phyloP scores from a whole-genome alignment of 2,329 filamentous ascomycete genomes.

The Plectosphaerella plurivora region DNA sequence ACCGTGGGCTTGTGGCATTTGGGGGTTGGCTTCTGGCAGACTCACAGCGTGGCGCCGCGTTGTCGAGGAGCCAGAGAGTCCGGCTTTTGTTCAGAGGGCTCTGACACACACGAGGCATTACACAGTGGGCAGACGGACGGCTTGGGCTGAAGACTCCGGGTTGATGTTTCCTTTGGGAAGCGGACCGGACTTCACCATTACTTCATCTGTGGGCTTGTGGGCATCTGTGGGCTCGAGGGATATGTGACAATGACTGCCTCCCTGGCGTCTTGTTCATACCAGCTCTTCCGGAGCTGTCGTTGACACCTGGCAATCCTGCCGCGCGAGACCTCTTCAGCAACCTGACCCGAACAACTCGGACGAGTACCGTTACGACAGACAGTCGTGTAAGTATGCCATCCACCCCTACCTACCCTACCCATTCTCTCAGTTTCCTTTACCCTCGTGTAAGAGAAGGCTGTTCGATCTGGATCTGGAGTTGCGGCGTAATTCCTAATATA shows the following conservation, averaged over 20 bases:
- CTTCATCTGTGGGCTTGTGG: conserved; percentile 23
- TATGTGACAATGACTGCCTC: conserved; percentile 18
- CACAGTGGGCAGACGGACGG: conserved; percentile 14
- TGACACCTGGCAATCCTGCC: neutral
- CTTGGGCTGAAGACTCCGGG: conserved; percentile 20
- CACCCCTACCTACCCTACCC: conserved; percentile 1
- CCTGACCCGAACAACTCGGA: neutral
- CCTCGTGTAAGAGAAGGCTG: conserved; percentile 4
- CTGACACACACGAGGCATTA: conserved; percentile 14
- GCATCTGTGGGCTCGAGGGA: conserved; percentile 33
- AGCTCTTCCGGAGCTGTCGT: neutral
- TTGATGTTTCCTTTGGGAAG: conserved; percentile 25
- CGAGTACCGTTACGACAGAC: neutral
- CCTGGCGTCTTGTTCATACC: neutral
- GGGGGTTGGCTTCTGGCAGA: conserved; percentile 13
- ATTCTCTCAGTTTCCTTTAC: conserved; percentile 4
- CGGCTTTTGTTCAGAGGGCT: conserved; percentile 22
- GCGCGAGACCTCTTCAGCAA: neutral
- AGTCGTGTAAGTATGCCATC: conserved; percentile 13
- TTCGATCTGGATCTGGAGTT: conserved; percentile 7
- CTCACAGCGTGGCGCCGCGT: conserved; percentile 5
- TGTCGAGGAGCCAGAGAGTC: conserved; percentile 4
- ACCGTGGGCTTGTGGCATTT: conserved; percentile 15
- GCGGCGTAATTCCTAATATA: conserved; percentile 7
- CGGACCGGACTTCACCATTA: conserved; percentile 24